phyloP scores from a whole-genome alignment of 345 rosid genomes.

The Xanthoceras sorbifolium region DNA sequence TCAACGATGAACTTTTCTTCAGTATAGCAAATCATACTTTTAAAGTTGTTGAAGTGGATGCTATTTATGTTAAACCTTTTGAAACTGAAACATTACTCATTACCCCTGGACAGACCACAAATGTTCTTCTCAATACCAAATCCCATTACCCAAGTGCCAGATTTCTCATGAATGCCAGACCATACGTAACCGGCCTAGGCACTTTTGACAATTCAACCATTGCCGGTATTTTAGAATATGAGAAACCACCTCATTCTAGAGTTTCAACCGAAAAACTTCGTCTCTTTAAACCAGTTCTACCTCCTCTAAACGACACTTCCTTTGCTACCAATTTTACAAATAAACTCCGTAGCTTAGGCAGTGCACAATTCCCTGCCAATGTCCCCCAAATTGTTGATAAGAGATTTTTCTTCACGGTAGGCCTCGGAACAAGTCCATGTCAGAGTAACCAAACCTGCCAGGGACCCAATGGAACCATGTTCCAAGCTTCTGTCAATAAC shows the following conservation, averaged over 20 bases:
- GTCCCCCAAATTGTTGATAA: conserved; percentile 53
- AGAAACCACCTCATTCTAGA: conserved; percentile 26
- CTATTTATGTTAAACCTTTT: conserved; percentile 43
- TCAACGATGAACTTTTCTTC: conserved; percentile 58
- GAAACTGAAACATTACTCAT: conserved; percentile 39
- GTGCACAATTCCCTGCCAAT: conserved; percentile 49
- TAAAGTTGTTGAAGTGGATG: conserved; percentile 48
- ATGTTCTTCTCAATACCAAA: conserved; percentile 49
- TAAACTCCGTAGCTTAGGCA: conserved; percentile 54
- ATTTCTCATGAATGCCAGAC: conserved; percentile 62
- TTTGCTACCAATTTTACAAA: conserved; percentile 47
- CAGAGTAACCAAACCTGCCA: conserved; percentile 58
- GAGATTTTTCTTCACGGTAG: conserved; percentile 53
- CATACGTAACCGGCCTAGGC: conserved; percentile 66
- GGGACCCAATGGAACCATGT: conserved; percentile 66
- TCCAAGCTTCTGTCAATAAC: conserved; percentile 63
- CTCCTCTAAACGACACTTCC: conserved; percentile 56
- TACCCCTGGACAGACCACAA: conserved; percentile 53
- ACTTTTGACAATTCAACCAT: conserved; percentile 53
- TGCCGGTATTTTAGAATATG: conserved; percentile 44
- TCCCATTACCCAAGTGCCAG: conserved; percentile 40
- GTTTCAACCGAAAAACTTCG: conserved; percentile 39
- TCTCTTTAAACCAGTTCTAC: conserved; percentile 49
- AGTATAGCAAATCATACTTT: conserved; percentile 53
- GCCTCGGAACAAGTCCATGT: conserved; percentile 63